These are phyloP conservation scores for Coniochaeta sp. DNA, from an alignment of 2,329 filamentous ascomycete genomes.

Conservation along the genomic window DNA sequence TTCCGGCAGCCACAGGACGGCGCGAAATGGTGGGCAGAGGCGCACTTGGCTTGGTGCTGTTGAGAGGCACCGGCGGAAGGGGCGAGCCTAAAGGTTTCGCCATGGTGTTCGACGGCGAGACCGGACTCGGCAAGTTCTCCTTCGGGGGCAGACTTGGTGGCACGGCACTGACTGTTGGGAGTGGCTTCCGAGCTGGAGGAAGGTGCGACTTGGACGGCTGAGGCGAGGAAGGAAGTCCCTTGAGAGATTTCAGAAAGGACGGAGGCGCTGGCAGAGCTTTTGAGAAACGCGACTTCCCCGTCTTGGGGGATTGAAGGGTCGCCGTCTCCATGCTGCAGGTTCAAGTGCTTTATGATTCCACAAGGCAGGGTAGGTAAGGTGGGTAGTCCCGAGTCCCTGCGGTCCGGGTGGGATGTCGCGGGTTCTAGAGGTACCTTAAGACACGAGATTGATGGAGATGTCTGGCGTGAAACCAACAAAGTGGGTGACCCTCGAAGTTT, in stretches of 20 bases:
- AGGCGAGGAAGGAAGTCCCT: background rate
- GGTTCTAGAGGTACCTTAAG: background rate
- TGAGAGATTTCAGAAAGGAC: slow-evolving; percentile 7
- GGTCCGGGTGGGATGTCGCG: background rate
- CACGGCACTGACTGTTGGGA: background rate
- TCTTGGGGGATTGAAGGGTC: slow-evolving; percentile 18
- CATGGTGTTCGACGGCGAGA: slow-evolving; percentile 3
- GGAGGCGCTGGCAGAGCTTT: slow-evolving; percentile 49
- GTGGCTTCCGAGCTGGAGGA: slow-evolving; percentile 1
- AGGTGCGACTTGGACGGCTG: slow-evolving; percentile 7
- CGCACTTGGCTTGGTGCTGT: slow-evolving; percentile 9
- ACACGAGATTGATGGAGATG: background rate
- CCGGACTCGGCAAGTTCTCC: background rate
- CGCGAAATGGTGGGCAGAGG: slow-evolving; percentile 8
- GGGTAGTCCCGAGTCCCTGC: background rate
- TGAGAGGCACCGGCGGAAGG: slow-evolving; percentile 21
- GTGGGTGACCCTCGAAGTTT: background rate
- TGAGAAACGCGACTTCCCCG: slow-evolving; percentile 47
- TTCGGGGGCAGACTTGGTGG: slow-evolving; percentile 13
- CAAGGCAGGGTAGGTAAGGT: too few relatives aligned
- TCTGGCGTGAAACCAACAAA: background rate
- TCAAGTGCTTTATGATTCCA: background rate
- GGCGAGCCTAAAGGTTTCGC: slow-evolving; percentile 20
- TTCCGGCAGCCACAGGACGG: slow-evolving; percentile 4
- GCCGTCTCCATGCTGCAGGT: slow-evolving; percentile 15